Evolutionary conservation across 768 basidiomycete genomes (phyloP), one percentile per base, ranked within the genome.

Genomic region (Rhizopogon salebrosus): DNA sequence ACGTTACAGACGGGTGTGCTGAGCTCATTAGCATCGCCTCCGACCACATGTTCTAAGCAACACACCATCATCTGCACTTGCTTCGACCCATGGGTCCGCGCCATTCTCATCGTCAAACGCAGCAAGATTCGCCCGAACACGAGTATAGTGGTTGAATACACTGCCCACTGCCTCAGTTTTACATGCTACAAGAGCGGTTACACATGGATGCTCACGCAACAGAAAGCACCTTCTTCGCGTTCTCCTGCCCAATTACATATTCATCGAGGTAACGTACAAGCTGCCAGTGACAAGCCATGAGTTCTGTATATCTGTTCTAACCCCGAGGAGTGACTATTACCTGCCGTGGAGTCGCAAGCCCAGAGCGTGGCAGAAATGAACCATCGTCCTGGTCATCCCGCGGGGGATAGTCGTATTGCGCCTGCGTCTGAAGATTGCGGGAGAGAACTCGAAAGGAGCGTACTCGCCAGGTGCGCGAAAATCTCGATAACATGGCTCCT

Each of bases 101-200:
- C 58, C 62, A 42, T 67, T 41, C 23, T 68, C 71, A n/a, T 74
- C 71, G 48, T 80, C 77, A 27, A 72, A 56, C 20, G 76, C 72
- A 16, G 78, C 72, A 42, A 85, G 62, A 60, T 92, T 89, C 52
- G 87, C 84, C 23, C 82, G 80, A 5, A 92, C 85, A 39, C 94
- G 89, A 63, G 89, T 93, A 66, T 94, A 97, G 68, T 97, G 95
- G 60, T 97, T 95, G 77, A 86, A 97, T 2, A 95, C 92, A 29
- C 93, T 95, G 63, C 0, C 40, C 18, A 46, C 37, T 38, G 34
- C 54, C 34, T 54, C 45, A 48, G 9, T 20, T 27, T 36, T 14
- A 53, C n/a, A 48, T 23, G 22, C 45, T 48, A 54, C 43, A 41
- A n/a, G 49, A 41, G 24, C 11, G 49, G 26, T n/a, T 26, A n/a